Evolutionary conservation across 768 basidiomycete species (phyloP).

Genomic region (Russula ochroleuca): DNA sequence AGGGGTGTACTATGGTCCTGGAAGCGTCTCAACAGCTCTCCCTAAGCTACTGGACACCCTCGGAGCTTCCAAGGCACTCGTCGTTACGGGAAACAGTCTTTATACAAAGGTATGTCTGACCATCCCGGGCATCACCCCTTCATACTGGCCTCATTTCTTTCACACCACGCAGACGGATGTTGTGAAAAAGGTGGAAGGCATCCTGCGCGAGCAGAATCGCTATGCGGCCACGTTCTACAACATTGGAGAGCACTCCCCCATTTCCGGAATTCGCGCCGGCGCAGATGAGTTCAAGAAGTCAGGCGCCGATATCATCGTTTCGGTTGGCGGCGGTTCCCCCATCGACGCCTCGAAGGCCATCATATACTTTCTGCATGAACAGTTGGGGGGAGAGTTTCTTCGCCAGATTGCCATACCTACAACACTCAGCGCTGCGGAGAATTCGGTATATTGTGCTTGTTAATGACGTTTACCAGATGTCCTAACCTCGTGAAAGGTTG

Average conservation of each 20-base stretch:
- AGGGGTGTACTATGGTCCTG: slow-evolving; percentile 69
- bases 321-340: slow-evolving; percentile 78
- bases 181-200: slow-evolving; percentile 49
- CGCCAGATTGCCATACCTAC: slow-evolving; percentile 79
- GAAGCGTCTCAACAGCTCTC: slow-evolving; percentile 56
- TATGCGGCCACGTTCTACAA: slow-evolving; percentile 66
- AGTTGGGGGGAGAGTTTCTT: slow-evolving; percentile 48
- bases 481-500: slow-evolving; percentile 39
- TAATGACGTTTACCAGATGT: background rate
- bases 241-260: slow-evolving; percentile 69
- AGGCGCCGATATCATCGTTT: slow-evolving; percentile 63
- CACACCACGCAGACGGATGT: slow-evolving; percentile 49
- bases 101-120: slow-evolving; percentile 49
- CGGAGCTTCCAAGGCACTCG: slow-evolving; percentile 56
- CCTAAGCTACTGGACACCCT: slow-evolving; percentile 55
- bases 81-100: slow-evolving; percentile 70
- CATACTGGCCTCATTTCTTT: background rate
- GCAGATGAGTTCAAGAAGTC: slow-evolving; percentile 51
- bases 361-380: slow-evolving; percentile 55
- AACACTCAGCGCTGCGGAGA: slow-evolving; percentile 75
- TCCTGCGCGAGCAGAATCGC: slow-evolving; percentile 54
- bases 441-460: slow-evolving; percentile 43
- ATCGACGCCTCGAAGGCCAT: slow-evolving; percentile 76
- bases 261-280: slow-evolving; percentile 59
- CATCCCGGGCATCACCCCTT: background rate